Evolutionary conservation across 257 asterid genomes (phyloP), one percentile per base, ranked within the genome.

Genomic region (Cruciata laevipes): DNA sequence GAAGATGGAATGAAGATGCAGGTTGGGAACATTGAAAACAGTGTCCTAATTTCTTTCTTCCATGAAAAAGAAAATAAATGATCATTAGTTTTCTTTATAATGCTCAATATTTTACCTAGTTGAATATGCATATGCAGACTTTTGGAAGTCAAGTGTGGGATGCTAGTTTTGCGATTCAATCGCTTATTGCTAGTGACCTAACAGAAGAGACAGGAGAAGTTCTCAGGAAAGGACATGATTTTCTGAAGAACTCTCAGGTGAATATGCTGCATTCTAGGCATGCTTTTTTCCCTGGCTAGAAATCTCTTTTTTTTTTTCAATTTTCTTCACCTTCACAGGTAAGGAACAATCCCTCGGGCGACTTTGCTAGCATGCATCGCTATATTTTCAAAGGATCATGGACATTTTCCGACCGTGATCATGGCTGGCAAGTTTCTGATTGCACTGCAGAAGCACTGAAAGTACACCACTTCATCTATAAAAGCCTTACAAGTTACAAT

Each of bases 1-100:
- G 97, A 90, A 75, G 97, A 90, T 75, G 97, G 97, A 71, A 89
- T 89, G 97, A 89, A 83, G 65, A 83, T 89, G 95, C 91, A 88
- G 86, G 92, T 53, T 21, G 20, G 59, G 0, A 16, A 51, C 20
- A 51, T 18, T 51, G 25, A 20, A 37, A 53, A 18, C 10, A 53
- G 20, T 5, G 53, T 47, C 49, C 49, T 40, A 37, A 37, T 37
- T 40, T 3, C 14, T 40, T 13, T 44, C 18, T 13, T 47, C 20
- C 3, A 14, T 16, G 20, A 53, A 53, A n/a, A 6, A 53, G 20
- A 5, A 20, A 18, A 7, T 1, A 18, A 52, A 51, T 16, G 57
- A 51, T 12, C 51, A 42, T 13, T 9, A 12, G 16, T 40, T 40
- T 40, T 16, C 17, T 40, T 35, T 44, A 13, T 44, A 44, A 44